Evolutionary conservation across 148 eudicot species (phyloP).

Genomic region (Fagopyrum tataricum): DNA sequence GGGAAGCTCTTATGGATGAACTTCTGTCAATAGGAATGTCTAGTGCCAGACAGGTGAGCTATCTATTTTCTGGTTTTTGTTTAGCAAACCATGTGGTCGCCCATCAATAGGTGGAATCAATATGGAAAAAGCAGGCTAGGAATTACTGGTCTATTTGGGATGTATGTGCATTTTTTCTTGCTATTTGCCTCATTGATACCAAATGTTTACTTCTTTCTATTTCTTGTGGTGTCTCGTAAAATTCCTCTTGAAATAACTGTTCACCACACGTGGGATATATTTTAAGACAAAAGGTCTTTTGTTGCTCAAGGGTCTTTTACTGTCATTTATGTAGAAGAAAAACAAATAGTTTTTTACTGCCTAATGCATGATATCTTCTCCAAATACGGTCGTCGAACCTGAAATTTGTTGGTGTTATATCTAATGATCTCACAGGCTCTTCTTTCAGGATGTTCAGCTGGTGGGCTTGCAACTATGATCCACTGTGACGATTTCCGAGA

Average conservation of each 20-base stretch:
- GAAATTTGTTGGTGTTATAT: background rate
- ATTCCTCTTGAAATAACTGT: background rate
- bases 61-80: background rate
- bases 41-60: constrained; percentile 53
- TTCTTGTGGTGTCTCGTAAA: background rate
- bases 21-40: constrained; percentile 68
- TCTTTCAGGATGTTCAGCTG: constrained; percentile 99
- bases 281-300: background rate
- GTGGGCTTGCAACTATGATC: constrained; percentile 87
- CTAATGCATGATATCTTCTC: background rate
- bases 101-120: background rate
- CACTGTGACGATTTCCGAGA: constrained; percentile 79
- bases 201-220: background rate
- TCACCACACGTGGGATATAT: background rate
- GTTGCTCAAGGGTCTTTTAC: constrained; percentile 8
- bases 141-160: background rate
- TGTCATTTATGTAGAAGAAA: background rate
- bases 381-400: background rate
- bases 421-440: constrained; percentile 70
- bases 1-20: constrained; percentile 78
- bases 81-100: background rate
- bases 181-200: background rate
- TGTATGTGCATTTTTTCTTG: background rate
- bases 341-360: background rate
- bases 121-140: background rate